phyloP scores from a whole-genome alignment of 2,329 filamentous ascomycete species.

The Mycosphaerella sp. region DNA sequence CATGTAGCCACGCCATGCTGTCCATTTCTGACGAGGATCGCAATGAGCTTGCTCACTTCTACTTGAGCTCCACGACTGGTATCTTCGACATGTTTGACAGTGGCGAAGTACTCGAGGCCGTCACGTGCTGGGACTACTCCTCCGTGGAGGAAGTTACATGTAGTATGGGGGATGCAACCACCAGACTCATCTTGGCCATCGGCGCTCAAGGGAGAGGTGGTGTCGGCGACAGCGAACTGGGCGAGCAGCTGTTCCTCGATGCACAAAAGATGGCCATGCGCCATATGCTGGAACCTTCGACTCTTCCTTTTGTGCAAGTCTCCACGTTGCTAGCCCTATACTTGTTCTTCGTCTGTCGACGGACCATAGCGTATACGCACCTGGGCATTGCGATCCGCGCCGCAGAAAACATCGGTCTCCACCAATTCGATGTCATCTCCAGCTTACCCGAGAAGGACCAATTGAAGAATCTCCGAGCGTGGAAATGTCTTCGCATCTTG shows the following conservation, averaged over 20 bases:
- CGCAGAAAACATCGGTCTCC: neutral
- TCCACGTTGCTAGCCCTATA: neutral
- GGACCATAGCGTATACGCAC: neutral
- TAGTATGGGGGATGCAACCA: neutral
- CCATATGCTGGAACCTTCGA: neutral
- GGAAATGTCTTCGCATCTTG: neutral
- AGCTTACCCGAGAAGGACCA: neutral
- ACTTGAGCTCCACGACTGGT: neutral
- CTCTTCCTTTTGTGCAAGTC: neutral
- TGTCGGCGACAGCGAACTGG: neutral
- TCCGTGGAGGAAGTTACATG: neutral
- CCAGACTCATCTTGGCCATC: neutral
- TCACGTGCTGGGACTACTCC: neutral
- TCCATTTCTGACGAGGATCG: neutral
- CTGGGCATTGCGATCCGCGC: neutral
- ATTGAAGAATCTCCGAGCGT: neutral
- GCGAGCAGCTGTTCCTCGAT: neutral
- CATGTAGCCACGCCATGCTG: neutral
- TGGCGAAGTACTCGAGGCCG: neutral
- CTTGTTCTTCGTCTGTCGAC: neutral
- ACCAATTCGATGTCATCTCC: neutral
- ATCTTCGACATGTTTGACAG: neutral
- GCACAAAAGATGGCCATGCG: neutral
- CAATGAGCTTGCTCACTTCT: neutral
- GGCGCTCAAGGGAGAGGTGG: neutral